Conservation (phyloP, 2,329 filamentous ascomycete species). For the Catunica adiposa region DNA sequence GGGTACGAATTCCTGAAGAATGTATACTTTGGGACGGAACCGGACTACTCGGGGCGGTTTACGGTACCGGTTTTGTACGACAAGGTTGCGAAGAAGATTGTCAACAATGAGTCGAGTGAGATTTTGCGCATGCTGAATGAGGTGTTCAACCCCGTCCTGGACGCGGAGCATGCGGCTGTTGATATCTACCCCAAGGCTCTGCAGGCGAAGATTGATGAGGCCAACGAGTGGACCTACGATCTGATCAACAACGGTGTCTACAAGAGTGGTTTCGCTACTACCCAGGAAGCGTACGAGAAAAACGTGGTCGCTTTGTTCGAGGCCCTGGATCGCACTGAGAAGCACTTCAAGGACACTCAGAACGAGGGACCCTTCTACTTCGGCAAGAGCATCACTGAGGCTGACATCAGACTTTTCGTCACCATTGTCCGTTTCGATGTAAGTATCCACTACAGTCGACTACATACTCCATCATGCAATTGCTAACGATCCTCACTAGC, state of each 20-base stretch:
- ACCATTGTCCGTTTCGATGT: conserved; percentile 58
- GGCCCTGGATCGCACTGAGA: conserved; percentile 60
- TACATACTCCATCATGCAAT: neutral
- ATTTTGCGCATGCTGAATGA: conserved; percentile 81
- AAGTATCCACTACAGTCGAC: conserved; percentile 16
- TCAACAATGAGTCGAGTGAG: conserved; percentile 84
- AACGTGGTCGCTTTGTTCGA: conserved; percentile 56
- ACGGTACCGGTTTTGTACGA: conserved; percentile 82
- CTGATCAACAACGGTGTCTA: conserved; percentile 56
- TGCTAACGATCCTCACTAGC: conserved; percentile 19
- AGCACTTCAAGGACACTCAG: conserved; percentile 37
- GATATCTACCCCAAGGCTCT: conserved; percentile 52
- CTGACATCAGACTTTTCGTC: conserved; percentile 57
- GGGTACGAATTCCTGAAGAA: conserved; percentile 54
- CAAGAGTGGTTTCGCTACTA: conserved; percentile 70
- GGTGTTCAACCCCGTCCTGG: conserved; percentile 55
- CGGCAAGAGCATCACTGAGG: conserved; percentile 60
- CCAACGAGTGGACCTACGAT: conserved; percentile 69
- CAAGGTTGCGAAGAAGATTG: conserved; percentile 56
- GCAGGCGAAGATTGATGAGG: conserved; percentile 52
- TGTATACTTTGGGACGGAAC: conserved; percentile 61
- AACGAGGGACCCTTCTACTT: conserved; percentile 53
- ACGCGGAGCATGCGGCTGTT: conserved; percentile 40
- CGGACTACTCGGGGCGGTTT: conserved; percentile 60
- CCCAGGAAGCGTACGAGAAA: conserved; percentile 65